Conservation (phyloP, 768 basidiomycete genomes). For the Naganishia friedmannii region DNA sequence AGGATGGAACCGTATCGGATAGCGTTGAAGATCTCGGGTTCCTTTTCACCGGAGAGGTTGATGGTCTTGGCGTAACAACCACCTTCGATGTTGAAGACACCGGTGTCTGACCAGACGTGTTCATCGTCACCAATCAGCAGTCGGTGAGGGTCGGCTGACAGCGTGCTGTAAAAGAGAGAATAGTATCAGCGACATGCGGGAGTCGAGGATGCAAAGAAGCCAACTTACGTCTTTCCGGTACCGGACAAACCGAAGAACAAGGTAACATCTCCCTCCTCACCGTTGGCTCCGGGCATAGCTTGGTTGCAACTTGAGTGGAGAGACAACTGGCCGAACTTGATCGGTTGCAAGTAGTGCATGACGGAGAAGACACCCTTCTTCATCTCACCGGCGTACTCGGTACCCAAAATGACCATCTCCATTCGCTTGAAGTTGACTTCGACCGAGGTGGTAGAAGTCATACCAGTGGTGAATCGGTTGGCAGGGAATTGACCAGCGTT, state of each 20-base stretch:
- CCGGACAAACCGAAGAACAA: conserved; percentile 98
- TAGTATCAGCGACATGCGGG: neutral
- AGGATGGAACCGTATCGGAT: conserved; percentile 94
- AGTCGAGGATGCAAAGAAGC: neutral
- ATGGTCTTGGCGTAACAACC: conserved; percentile 99
- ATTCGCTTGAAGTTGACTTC: conserved; percentile 99
- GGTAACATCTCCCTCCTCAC: conserved; percentile 84
- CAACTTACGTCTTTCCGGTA: conserved; percentile 79
- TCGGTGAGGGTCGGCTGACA: conserved; percentile 92
- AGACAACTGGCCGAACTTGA: conserved; percentile 96
- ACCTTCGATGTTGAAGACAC: conserved; percentile 99
- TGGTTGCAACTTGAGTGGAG: conserved; percentile 94
- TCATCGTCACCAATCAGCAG: conserved; percentile 97
- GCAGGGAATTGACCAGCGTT: conserved; percentile 99
- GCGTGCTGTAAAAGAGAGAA: conserved; percentile 56
- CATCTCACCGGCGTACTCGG: conserved; percentile 98
- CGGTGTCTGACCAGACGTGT: conserved; percentile 98
- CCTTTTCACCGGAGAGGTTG: conserved; percentile 94
- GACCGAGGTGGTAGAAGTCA: conserved; percentile 97
- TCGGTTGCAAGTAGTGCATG: conserved; percentile 98
- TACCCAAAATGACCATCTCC: conserved; percentile 99
- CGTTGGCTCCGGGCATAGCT: conserved; percentile 57
- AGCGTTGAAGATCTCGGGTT: conserved; percentile 94
- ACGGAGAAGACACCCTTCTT: conserved; percentile 99
- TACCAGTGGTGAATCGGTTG: conserved; percentile 99